Percentiles rank a stretch among this genome's conserved stretches.
Evolutionary conservation across 2,329 filamentous ascomycete genomes (phyloP).

Genomic region (Fusarium scirpi): DNA sequence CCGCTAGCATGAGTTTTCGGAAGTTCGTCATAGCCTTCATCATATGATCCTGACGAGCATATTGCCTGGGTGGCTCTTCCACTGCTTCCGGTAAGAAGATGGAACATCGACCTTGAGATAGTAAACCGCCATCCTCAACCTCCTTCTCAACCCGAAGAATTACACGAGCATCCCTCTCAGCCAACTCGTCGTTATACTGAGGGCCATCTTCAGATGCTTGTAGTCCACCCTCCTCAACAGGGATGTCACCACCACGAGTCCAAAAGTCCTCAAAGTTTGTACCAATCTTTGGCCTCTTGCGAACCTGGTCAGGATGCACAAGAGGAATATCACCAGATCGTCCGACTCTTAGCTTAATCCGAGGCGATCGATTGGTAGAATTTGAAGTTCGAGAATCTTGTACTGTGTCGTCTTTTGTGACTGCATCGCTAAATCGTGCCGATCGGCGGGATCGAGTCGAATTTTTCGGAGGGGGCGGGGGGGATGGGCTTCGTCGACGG

Average conservation of each 20-base stretch:
- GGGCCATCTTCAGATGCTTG: constrained; percentile 66
- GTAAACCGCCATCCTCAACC: constrained; percentile 77
- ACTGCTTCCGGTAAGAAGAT: constrained; percentile 77
- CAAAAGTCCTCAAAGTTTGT: constrained; percentile 70
- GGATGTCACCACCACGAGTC: constrained; percentile 60
- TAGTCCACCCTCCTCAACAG: constrained; percentile 70
- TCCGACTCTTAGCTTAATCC: constrained; percentile 63
- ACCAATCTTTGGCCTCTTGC: constrained; percentile 65
- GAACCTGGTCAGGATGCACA: constrained; percentile 69
- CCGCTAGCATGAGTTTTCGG: constrained; percentile 80
- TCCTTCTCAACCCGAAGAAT: constrained; percentile 79
- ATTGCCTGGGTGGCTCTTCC: constrained; percentile 82
- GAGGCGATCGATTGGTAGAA: constrained; percentile 52
- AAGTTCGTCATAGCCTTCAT: constrained; percentile 84
- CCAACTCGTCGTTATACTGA: constrained; percentile 70
- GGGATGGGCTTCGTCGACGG: constrained; percentile 58
- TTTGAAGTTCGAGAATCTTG: constrained; percentile 36
- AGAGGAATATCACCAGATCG: constrained; percentile 62
- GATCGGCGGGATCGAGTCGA: constrained; percentile 59
- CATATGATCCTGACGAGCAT: constrained; percentile 89
- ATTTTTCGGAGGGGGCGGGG: constrained; percentile 55
- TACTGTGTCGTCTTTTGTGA: constrained; percentile 28
- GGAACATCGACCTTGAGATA: constrained; percentile 77
- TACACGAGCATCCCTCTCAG: constrained; percentile 74
- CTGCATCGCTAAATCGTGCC: constrained; percentile 54